These are phyloP conservation scores for Alloascoidea hylecoeti DNA, from an alignment of 805 yeast genomes.

Conservation along the genomic window DNA sequence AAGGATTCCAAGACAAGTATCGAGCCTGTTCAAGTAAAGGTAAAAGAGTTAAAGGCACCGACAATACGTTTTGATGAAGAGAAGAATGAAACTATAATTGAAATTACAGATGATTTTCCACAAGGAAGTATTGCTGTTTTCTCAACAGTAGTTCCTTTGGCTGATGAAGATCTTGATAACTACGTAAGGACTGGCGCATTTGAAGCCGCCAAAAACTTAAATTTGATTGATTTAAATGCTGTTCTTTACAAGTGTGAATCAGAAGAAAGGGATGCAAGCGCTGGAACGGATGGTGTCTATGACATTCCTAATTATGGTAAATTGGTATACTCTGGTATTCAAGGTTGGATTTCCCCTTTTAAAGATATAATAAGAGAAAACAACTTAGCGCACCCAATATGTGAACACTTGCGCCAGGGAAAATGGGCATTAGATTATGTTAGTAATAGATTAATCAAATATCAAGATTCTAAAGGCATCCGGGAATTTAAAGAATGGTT, in stretches of 20 bases:
- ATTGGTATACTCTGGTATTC: slow-evolving; percentile 78
- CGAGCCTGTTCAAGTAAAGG: slow-evolving; percentile 51
- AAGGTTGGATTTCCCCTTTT: slow-evolving; percentile 78
- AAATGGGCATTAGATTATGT: slow-evolving; percentile 81
- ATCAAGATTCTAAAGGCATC: slow-evolving; percentile 11
- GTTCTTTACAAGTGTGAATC: slow-evolving; percentile 66
- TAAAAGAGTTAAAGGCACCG: slow-evolving; percentile 39
- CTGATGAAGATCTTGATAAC: slow-evolving; percentile 49
- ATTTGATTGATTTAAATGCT: slow-evolving; percentile 59
- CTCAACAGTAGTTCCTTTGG: slow-evolving; percentile 52
- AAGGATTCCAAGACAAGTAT: slow-evolving; percentile 26
- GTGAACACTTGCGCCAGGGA: slow-evolving; percentile 71
- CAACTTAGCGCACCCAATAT: slow-evolving; percentile 72
- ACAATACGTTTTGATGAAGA: slow-evolving; percentile 26
- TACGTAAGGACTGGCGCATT: slow-evolving; percentile 65
- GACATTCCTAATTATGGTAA: slow-evolving; percentile 59
- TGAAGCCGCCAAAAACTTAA: slow-evolving; percentile 49
- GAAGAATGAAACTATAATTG: slow-evolving; percentile 34
- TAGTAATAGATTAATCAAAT: slow-evolving; percentile 45
- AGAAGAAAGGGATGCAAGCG: slow-evolving; percentile 76
- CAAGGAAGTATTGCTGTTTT: slow-evolving; percentile 87
- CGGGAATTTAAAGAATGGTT: slow-evolving; percentile 50
- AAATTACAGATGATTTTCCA: slow-evolving; percentile 51
- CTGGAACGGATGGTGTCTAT: slow-evolving; percentile 62
- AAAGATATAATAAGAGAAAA: slow-evolving; percentile 48